Evolutionary conservation across 2,329 filamentous ascomycete species (phyloP).

Genomic region (Talaromyces sp.): DNA sequence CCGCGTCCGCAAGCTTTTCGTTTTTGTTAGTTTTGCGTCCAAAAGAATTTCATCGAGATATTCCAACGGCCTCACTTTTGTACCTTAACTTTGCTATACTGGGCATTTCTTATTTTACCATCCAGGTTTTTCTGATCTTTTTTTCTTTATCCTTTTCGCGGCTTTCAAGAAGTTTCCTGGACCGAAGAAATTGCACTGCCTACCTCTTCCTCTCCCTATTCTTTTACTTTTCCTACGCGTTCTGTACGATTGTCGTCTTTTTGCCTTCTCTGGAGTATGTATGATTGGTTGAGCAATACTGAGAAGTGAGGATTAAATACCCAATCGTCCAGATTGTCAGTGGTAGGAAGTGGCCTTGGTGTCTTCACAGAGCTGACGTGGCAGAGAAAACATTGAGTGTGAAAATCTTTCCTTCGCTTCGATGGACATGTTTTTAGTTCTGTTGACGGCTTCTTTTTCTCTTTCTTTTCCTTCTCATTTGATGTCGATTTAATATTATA

Average conservation of each 20-base stretch:
- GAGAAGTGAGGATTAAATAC: neutral
- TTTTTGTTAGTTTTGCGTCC: slow-evolving; percentile 4
- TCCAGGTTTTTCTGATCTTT: neutral
- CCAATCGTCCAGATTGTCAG: neutral
- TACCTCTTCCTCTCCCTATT: neutral
- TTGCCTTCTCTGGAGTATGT: neutral
- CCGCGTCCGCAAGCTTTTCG: slow-evolving; percentile 4
- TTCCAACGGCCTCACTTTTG: neutral
- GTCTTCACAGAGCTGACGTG: neutral
- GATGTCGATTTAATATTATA: slow-evolving; percentile 3
- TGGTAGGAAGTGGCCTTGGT: neutral
- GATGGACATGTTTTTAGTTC: slow-evolving; percentile 13
- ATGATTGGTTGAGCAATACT: neutral
- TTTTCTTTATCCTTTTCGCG: neutral
- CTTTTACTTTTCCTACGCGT: neutral
- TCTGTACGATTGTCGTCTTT: neutral
- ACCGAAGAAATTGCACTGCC: neutral
- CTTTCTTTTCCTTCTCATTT: slow-evolving; percentile 4
- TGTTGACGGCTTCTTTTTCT: neutral
- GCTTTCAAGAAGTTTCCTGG: neutral
- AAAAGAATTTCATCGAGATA: neutral
- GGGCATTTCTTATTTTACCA: neutral
- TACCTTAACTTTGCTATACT: neutral
- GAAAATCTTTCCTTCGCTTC: slow-evolving; percentile 8
- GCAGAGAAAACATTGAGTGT: neutral